A percentile compares a stretch with the other conserved stretches of the same genome.
Conservation (phyloP, 2,329 filamentous ascomycete genomes). For the Leptosphaerulina australis region DNA sequence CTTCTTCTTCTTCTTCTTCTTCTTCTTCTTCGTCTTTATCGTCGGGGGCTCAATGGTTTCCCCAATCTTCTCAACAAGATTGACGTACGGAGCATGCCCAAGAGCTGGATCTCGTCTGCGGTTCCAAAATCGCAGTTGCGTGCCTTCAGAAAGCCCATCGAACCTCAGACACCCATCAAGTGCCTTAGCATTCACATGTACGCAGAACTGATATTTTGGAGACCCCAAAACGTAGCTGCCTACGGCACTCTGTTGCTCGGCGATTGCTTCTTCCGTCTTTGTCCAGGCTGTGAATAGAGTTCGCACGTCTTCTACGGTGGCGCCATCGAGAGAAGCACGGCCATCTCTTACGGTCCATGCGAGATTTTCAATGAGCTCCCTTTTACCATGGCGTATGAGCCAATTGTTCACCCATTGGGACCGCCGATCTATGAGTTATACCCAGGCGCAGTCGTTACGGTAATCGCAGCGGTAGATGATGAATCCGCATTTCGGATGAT, state of each 20-base stretch:
- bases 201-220: conserved; percentile 5
- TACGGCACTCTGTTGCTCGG: neutral
- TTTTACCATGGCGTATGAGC: neutral
- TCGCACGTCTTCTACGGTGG: conserved; percentile 4
- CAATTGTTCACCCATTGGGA: neutral
- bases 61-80: conserved; percentile 1
- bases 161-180: conserved; percentile 6
- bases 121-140: neutral
- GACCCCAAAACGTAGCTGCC: neutral
- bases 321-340: conserved; percentile 1
- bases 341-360: conserved; percentile 6
- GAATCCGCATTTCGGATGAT: conserved; percentile 12
- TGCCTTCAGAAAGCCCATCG: conserved; percentile 1
- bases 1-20: neutral
- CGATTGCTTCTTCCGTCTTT: neutral
- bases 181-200: conserved; percentile 10
- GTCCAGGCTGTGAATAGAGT: conserved; percentile 5
- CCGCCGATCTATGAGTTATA: conserved; percentile 2
- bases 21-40: neutral
- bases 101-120: neutral
- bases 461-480: conserved; percentile 18
- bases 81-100: conserved; percentile 7
- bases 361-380: conserved; percentile 3
- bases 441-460: conserved; percentile 7
- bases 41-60: neutral